These are phyloP conservation scores for Stereocaulon alpinum DNA, from an alignment of 495 filamentous ascomycete genomes.

Conservation along the genomic window DNA sequence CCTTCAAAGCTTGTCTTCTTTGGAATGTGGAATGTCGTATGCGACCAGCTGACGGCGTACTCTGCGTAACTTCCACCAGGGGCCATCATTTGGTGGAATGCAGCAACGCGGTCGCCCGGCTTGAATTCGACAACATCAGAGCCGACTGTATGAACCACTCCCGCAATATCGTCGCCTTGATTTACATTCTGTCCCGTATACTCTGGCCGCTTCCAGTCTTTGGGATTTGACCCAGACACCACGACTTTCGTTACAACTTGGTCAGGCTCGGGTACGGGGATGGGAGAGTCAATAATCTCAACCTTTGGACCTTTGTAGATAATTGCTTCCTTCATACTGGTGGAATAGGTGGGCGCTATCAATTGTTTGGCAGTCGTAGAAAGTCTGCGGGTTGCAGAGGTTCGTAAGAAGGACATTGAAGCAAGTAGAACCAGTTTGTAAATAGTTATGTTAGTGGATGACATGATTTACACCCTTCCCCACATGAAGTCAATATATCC, in stretches of 20 bases:
- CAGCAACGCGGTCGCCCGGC: slow-evolving; percentile 58
- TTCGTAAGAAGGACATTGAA: slow-evolving; percentile 4
- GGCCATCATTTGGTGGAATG: slow-evolving; percentile 52
- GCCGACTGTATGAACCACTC: slow-evolving; percentile 53
- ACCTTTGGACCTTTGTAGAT: slow-evolving; percentile 44
- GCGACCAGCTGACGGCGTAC: slow-evolving; percentile 53
- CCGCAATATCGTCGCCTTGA: slow-evolving; percentile 64
- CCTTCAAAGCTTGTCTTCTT: slow-evolving; percentile 56
- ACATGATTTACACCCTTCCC: not conserved
- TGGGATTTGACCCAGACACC: slow-evolving; percentile 63
- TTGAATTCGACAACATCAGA: slow-evolving; percentile 50
- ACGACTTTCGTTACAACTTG: slow-evolving; percentile 64
- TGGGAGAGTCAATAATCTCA: slow-evolving; percentile 51
- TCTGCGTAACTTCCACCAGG: slow-evolving; percentile 57
- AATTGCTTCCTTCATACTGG: slow-evolving; percentile 56
- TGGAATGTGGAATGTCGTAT: slow-evolving; percentile 62
- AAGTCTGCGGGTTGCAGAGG: not conserved
- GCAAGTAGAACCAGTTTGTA: not conserved
- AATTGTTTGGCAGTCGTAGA: not conserved
- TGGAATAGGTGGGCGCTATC: not conserved
- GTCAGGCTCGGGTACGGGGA: slow-evolving; percentile 48
- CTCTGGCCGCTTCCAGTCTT: slow-evolving; percentile 56
- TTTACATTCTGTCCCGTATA: slow-evolving; percentile 32
- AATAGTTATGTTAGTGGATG: not conserved
- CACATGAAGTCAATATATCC: not conserved